A percentile compares a stretch with the other conserved stretches of the same genome.
Evolutionary conservation across 1,284 basidiomycete species (phyloP).

Genomic region (Ceratobasidium sp.): DNA sequence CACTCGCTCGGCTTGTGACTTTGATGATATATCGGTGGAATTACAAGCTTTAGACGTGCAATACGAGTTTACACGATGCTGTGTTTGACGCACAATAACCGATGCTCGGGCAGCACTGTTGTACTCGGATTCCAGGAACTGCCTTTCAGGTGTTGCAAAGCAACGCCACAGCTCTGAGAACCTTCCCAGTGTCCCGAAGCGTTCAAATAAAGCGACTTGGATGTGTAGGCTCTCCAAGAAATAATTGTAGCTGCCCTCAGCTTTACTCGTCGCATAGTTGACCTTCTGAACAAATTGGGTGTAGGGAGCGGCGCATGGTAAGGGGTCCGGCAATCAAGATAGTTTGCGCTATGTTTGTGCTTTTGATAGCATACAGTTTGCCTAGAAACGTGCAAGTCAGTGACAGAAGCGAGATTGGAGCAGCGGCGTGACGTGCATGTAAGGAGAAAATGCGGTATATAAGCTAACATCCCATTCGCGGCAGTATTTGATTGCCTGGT

Average conservation of each 20-base stretch:
- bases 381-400: not conserved
- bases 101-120: no score
- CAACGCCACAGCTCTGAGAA: no score
- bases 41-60: no score
- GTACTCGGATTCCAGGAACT: no score
- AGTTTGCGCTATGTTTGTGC: not conserved
- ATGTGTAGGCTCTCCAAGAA: no score
- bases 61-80: no score
- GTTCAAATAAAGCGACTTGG: no score
- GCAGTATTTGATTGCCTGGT: not conserved
- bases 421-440: not conserved
- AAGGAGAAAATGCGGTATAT: constrained; percentile 16
- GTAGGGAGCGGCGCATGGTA: not conserved
- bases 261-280: not conserved
- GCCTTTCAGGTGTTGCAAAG: no score
- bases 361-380: not conserved
- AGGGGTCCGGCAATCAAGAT: constrained; percentile 11
- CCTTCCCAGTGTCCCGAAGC: no score
- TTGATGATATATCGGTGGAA: no score
- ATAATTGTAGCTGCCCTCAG: not conserved
- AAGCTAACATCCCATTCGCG: not conserved
- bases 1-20: no score
- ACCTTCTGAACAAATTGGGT: not conserved
- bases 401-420: not conserved
- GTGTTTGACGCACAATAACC: no score